Base-by-base conservation (phyloP, 371 early-diverging fungal species). In the Mucor ambiguus region DNA sequence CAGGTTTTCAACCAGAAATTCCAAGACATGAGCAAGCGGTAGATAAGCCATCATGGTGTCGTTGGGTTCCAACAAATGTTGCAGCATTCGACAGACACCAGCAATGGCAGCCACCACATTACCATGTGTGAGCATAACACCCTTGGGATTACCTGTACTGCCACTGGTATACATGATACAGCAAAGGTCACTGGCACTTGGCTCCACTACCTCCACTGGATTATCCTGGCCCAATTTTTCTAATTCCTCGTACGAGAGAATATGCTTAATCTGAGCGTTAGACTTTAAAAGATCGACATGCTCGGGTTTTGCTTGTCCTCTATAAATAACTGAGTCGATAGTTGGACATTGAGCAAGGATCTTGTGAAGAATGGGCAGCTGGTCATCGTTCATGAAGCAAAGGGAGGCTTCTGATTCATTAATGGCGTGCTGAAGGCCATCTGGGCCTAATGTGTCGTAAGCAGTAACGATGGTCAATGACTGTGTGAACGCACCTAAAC, bases 21-120 rank as follows among this genome's bases (percentile, higher is more conserved):
- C 96, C 64, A 94, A 83, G 6, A 93, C 92, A 83, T 99, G 99
- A 20, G 98, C 97, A 9, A 97, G 79, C 9, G 99, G 99, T 48
- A 99, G 81, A 78, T 96, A 97, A 11, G 95, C 95, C 67, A 98
- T 83, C 77, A 96, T 82, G 22, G 82, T 75, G 68, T 91, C 92
- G 33, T 81, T 80, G 61, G 90, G 85, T 20, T 93, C 91, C 60
- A 94, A 85, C 68, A 90, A 86, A 58, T 93, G 84, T 0, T 93
- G 93, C 30, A 89, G 78, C 44, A 90, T 82, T 24, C 83, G 81
- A 49, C 90, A 96, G 68, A 92, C 96, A 24, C 95, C 95, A 43
- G 95, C 77, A 33, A 81, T 26, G 87, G 80, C 80, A 16, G 85
- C 89, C 49, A 96, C 87, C 58, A 98, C 72, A 68, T 94, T 93